Base-by-base conservation (phyloP, 306 rosid species). In the Gleditsia sinensis region DNA sequence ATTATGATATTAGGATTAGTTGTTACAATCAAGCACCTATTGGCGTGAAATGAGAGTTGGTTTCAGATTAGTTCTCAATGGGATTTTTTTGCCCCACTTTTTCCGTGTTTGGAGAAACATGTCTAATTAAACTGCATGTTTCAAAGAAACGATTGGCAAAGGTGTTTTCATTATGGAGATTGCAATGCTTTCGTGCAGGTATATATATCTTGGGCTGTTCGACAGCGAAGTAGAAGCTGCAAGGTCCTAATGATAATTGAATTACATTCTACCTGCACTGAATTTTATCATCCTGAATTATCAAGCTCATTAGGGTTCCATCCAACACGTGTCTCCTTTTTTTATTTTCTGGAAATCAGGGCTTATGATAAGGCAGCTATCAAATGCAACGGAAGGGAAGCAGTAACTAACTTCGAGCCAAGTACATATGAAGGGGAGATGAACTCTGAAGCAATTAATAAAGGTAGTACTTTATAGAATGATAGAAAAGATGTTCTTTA, bases 151-250 rank as follows among this genome's bases (percentile, higher is more conserved):
- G 69, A 85, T 88, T 86, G 89, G 93, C 83, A 86, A 87, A 78
- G 82, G 89, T 86, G 83, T 89, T 88, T 87, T 85, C 74, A 92
- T 92, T 85, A 43, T 83, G 86, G 95, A 86, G 90, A 80, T 91
- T 88, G 85, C 90, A 49, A 82, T 95, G 91, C 96, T 95, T 92
- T 86, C 80, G 16, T 95, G 99, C 99, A 95, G 99, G 98, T 95
- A 92, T 90, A 90, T 95, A 82, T 95, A 95, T 88, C 99, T 95
- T 88, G 99, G 99, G 86, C 90, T 95, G 75, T 95, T 95, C 97
- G 94, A 95, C 98, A 90, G 90, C 69, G 99, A 95, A 90, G 98
- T 90, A 88, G 99, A 95, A 95, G 99, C 99, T 87, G 98, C 99
- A 92, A 95, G 99, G 99, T 95, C 96, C 87, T 90, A 62, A 78